phyloP scores from a whole-genome alignment of 306 rosid species.

The Alnus rubra region DNA sequence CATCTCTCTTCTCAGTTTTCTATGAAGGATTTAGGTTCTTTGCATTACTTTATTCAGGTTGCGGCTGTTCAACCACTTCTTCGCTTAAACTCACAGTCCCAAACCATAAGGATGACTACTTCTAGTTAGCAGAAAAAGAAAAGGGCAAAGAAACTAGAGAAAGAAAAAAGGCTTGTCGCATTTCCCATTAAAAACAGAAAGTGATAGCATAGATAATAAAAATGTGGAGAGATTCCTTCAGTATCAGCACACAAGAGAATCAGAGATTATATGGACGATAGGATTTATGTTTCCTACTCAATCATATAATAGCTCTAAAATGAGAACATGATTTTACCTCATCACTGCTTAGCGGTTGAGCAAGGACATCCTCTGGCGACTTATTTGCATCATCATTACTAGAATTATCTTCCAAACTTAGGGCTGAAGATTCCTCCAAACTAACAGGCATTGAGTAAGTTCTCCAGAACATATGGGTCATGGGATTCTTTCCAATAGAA shows the following conservation, averaged over 20 bases:
- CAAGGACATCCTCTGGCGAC: conserved; percentile 32
- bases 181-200: not conserved
- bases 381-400: conserved; percentile 18
- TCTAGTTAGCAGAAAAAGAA: not conserved
- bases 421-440: conserved; percentile 39
- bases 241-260: not conserved
- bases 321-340: conserved; percentile 33
- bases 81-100: too few species aligned
- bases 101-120: not conserved
- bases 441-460: conserved; percentile 23
- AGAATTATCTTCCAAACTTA: conserved; percentile 25
- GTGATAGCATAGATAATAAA: not conserved
- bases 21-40: too few species aligned
- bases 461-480: conserved; percentile 22
- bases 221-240: not conserved
- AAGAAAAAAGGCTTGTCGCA: not conserved
- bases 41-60: too few species aligned
- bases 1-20: too few species aligned
- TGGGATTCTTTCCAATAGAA: conserved; percentile 14
- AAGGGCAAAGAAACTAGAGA: not conserved
- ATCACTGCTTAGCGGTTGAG: conserved; percentile 41
- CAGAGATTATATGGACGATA: not conserved
- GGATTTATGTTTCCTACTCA: not conserved
- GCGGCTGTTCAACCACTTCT: too few species aligned
- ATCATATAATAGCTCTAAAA: not conserved